Evolutionary conservation across 352 stramenopile genomes (phyloP).

Genomic region (Pythium scleroteichum): DNA sequence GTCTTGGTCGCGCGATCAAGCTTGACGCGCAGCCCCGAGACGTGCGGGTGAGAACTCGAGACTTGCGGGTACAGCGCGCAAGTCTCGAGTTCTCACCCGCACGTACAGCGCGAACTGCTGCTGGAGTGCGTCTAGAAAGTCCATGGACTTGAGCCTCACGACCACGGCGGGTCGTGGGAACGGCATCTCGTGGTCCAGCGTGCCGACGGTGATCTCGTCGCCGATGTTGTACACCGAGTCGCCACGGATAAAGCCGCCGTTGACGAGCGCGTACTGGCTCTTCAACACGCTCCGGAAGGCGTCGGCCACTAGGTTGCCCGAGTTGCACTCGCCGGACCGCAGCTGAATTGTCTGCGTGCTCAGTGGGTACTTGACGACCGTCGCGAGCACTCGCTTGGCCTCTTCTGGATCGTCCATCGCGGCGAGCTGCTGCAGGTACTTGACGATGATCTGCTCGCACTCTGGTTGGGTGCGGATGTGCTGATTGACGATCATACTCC

Average conservation of each 20-base stretch:
- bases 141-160: slow-evolving; percentile 54
- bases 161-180: slow-evolving; percentile 70
- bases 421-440: slow-evolving; percentile 67
- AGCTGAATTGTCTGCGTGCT: slow-evolving; percentile 75
- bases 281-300: slow-evolving; percentile 64
- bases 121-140: slow-evolving; percentile 67
- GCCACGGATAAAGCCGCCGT: slow-evolving; percentile 87
- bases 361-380: slow-evolving; percentile 42
- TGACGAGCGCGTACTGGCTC: slow-evolving; percentile 76
- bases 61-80: slow-evolving; percentile 40
- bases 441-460: slow-evolving; percentile 70
- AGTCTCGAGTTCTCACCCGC: slow-evolving; percentile 24
- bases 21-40: slow-evolving; percentile 61
- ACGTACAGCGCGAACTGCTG: slow-evolving; percentile 82
- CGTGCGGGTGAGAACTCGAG: slow-evolving; percentile 35
- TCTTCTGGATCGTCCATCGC: slow-evolving; percentile 46
- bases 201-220: slow-evolving; percentile 63
- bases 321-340: slow-evolving; percentile 67
- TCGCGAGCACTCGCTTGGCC: slow-evolving; percentile 50
- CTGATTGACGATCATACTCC: slow-evolving; percentile 81
- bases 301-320: slow-evolving; percentile 79
- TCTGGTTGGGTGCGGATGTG: slow-evolving; percentile 47
- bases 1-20: slow-evolving; percentile 27
- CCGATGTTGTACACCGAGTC: slow-evolving; percentile 69
- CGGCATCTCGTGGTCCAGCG: slow-evolving; percentile 82